These are phyloP conservation scores for Aspergillus tubingensis DNA, from an alignment of 2,329 filamentous ascomycete species.

Conservation along the genomic window DNA sequence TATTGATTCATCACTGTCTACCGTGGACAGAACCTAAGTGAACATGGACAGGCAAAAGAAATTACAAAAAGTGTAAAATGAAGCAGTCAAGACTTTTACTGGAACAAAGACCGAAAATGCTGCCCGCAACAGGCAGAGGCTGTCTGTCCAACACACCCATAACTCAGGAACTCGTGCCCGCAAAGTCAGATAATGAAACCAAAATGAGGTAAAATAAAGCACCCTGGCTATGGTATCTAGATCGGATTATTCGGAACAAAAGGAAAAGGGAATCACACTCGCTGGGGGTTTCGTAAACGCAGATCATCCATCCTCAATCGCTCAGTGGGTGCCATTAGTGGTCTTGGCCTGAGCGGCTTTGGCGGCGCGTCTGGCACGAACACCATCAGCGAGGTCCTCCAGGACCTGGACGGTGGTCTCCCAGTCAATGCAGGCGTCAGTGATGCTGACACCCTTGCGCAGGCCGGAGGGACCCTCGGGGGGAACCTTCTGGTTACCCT, in stretches of 20 bases:
- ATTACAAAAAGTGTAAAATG: constrained; percentile 4
- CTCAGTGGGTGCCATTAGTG: constrained; percentile 30
- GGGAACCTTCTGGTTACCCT: constrained; percentile 86
- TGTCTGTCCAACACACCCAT: not conserved
- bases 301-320: not conserved
- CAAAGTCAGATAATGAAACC: constrained; percentile 2
- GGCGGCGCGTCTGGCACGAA: constrained; percentile 69
- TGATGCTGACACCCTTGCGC: constrained; percentile 91
- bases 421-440: constrained; percentile 95
- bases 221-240: constrained; percentile 25
- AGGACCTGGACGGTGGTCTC: constrained; percentile 78
- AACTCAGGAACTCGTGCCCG: not conserved
- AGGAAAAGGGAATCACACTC: constrained; percentile 14
- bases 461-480: constrained; percentile 74
- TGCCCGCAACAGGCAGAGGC: not conserved
- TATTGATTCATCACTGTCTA: not conserved
- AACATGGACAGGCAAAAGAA: constrained; percentile 1
- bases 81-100: not conserved
- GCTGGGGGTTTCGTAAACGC: not conserved
- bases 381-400: constrained; percentile 80
- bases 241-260: constrained; percentile 17
- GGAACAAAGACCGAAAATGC: not conserved
- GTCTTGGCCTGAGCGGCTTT: constrained; percentile 33
- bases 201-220: constrained; percentile 10
- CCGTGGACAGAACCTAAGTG: not conserved